These are phyloP conservation scores for Hymenoscyphus scutula DNA, from an alignment of 2,329 filamentous ascomycete species.

Conservation along the genomic window DNA sequence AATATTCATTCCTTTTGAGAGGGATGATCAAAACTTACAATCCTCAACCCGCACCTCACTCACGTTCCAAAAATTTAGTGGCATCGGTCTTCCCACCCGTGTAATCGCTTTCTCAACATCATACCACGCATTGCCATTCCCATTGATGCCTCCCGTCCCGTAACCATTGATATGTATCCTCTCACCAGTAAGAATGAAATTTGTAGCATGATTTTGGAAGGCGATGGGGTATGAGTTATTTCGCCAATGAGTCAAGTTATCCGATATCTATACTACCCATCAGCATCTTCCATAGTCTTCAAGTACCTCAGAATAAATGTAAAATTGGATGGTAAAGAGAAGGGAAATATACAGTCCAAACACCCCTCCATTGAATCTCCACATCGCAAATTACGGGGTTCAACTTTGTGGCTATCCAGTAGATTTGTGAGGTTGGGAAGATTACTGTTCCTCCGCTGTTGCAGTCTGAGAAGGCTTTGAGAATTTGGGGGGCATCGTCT, in stretches of 20 bases:
- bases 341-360: slow-evolving; percentile 43
- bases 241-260: slow-evolving; percentile 53
- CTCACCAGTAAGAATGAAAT: slow-evolving; percentile 50
- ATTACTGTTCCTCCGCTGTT: slow-evolving; percentile 47
- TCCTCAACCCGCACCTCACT: slow-evolving; percentile 52
- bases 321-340: neutral
- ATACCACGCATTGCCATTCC: slow-evolving; percentile 56
- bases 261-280: slow-evolving; percentile 40
- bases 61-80: slow-evolving; percentile 57
- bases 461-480: slow-evolving; percentile 49
- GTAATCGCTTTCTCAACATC: slow-evolving; percentile 46
- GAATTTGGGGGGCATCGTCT: slow-evolving; percentile 52
- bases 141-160: slow-evolving; percentile 51
- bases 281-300: neutral
- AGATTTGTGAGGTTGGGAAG: slow-evolving; percentile 49
- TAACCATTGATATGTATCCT: slow-evolving; percentile 51
- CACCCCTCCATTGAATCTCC: slow-evolving; percentile 50
- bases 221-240: slow-evolving; percentile 50
- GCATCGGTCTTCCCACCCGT: slow-evolving; percentile 52
- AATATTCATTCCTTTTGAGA: neutral
- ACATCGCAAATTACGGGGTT: slow-evolving; percentile 51
- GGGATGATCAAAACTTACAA: slow-evolving; percentile 33
- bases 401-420: slow-evolving; percentile 49
- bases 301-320: neutral
- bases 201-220: slow-evolving; percentile 56